A percentile compares a stretch with the other conserved stretches of the same genome.
These are phyloP conservation scores for Seiridium cupressi DNA, from an alignment of 2,329 filamentous ascomycete genomes.

Conservation along the genomic window DNA sequence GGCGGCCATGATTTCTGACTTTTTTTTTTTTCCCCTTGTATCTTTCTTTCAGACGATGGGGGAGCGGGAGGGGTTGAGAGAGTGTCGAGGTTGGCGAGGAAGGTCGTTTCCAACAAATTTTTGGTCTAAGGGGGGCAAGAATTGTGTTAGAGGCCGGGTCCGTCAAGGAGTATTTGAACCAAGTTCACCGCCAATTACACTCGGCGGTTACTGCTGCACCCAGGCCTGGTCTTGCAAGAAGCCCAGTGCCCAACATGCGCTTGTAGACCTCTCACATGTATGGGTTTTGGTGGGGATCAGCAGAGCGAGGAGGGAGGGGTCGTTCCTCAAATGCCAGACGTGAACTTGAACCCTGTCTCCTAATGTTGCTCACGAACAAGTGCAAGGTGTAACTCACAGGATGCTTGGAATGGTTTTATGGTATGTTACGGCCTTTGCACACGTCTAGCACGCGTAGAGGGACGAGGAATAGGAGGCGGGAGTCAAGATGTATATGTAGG, in stretches of 20 bases:
- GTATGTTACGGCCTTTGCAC: no score
- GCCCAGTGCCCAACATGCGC: neutral
- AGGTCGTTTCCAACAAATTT: neutral
- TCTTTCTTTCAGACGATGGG: neutral
- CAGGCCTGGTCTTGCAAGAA: neutral
- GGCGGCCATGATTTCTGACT: conserved; percentile 57
- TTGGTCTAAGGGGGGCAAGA: neutral
- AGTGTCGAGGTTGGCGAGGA: neutral
- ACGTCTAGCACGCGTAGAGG: no score
- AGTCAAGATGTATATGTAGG: neutral
- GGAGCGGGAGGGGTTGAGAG: neutral
- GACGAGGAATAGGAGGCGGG: no score
- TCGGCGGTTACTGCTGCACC: neutral
- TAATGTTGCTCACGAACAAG: no score
- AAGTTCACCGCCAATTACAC: conserved; percentile 8
- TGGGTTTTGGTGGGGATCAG: neutral
- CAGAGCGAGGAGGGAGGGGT: neutral
- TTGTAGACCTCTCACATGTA: neutral
- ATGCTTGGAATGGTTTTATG: no score
- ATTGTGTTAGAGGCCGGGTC: conserved; percentile 3
- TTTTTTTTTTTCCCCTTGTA: neutral
- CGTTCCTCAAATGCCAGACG: neutral
- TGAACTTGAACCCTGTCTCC: neutral
- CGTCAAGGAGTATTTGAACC: conserved; percentile 3
- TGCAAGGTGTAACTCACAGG: no score